phyloP scores from a whole-genome alignment of 2,329 filamentous ascomycete genomes.

The Helminthosporium solani region DNA sequence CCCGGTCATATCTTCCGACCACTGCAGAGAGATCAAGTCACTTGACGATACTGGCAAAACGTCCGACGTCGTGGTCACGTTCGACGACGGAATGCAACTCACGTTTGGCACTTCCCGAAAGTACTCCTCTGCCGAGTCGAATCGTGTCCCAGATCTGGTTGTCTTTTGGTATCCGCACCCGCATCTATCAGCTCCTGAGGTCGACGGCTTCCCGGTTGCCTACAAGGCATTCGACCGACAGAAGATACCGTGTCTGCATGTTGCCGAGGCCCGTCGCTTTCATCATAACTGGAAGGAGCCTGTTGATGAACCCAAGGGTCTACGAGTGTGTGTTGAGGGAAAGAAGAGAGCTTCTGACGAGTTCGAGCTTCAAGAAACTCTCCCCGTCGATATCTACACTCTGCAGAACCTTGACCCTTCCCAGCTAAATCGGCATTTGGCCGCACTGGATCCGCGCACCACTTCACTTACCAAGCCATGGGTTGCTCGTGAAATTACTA shows the following conservation, averaged over 20 bases:
- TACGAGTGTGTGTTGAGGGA: constrained; percentile 36
- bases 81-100: constrained; percentile 29
- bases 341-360: constrained; percentile 18
- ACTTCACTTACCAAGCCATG: background rate
- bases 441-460: constrained; percentile 26
- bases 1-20: constrained; percentile 31
- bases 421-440: constrained; percentile 43
- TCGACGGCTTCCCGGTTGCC: constrained; percentile 21
- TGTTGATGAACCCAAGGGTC: constrained; percentile 20
- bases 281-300: constrained; percentile 17
- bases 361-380: constrained; percentile 30
- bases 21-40: constrained; percentile 23
- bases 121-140: constrained; percentile 5
- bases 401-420: constrained; percentile 37
- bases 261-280: constrained; percentile 31
- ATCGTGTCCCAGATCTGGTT: constrained; percentile 30
- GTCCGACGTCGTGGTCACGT: constrained; percentile 13
- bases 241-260: constrained; percentile 32
- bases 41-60: constrained; percentile 9
- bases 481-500: background rate
- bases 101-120: constrained; percentile 15
- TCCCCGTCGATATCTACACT: constrained; percentile 36
- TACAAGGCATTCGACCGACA: constrained; percentile 25
- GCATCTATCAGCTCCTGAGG: constrained; percentile 11
- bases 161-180: constrained; percentile 32